phyloP scores from a whole-genome alignment of 352 stramenopile genomes.

The Phytophthora hibernalis region DNA sequence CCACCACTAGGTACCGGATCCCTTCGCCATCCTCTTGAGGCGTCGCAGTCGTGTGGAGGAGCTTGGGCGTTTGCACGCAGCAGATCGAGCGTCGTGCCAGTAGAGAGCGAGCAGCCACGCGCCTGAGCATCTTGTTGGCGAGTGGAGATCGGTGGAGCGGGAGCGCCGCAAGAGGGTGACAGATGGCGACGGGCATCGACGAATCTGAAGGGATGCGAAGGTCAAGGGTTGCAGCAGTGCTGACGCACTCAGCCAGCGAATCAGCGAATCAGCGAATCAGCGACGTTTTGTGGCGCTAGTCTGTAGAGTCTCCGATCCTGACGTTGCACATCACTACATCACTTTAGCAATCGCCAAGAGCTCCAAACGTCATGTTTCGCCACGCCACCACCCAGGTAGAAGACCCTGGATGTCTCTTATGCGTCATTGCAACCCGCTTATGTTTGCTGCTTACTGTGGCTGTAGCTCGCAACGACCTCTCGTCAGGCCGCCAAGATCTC shows the following conservation, averaged over 20 bases:
- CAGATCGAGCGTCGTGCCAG: background rate
- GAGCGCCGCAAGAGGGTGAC: conserved; percentile 14
- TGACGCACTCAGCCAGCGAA: conserved; percentile 2
- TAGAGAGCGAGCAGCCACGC: conserved; percentile 17
- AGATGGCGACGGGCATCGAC: conserved; percentile 11
- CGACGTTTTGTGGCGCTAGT: conserved; percentile 32
- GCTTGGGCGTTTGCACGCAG: background rate
- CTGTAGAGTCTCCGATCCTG: background rate
- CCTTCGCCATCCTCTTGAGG: conserved; percentile 11
- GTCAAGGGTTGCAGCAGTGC: conserved; percentile 12
- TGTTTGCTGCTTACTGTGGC: background rate
- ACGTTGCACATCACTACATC: conserved; percentile 28
- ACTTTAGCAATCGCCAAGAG: conserved; percentile 20
- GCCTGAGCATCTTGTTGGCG: conserved; percentile 30
- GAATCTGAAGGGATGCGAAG: conserved; percentile 18
- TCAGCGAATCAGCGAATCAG: conserved; percentile 14
- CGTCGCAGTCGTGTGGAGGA: conserved; percentile 22
- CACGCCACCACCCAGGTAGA: conserved; percentile 29
- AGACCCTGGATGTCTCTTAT: background rate
- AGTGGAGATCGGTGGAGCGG: conserved; percentile 25
- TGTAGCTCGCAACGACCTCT: conserved; percentile 31
- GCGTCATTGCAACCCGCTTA: background rate
- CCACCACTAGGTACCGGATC: conserved; percentile 72
- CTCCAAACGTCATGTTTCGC: conserved; percentile 33
- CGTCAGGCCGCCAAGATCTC: conserved; percentile 19